A percentile compares a stretch with the other conserved stretches of the same genome.
phyloP scores from a whole-genome alignment of 73 alveolate species.

The Tetrahymena malaccensis region DNA sequence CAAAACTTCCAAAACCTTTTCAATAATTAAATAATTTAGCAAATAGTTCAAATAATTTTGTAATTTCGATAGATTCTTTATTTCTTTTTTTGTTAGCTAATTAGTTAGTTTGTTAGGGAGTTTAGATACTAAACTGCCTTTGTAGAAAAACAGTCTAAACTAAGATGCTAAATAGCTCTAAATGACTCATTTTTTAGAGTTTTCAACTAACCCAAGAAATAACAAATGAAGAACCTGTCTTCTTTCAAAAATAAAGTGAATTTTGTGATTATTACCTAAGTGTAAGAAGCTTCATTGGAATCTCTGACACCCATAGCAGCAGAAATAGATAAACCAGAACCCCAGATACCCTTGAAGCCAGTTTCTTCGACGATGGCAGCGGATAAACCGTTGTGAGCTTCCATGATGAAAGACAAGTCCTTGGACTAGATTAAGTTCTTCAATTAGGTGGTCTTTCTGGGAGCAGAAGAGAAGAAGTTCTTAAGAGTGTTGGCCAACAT shows the following conservation, averaged over 20 bases:
- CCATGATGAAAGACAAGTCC: constrained; percentile 54
- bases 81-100: constrained; percentile 10
- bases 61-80: constrained; percentile 33
- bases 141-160: neutral
- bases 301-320: constrained; percentile 56
- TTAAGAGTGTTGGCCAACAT: neutral
- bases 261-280: constrained; percentile 26
- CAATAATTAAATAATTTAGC: neutral
- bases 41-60: neutral
- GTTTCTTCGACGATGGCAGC: constrained; percentile 71
- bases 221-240: constrained; percentile 43
- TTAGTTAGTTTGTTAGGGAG: neutral
- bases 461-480: constrained; percentile 10
- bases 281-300: constrained; percentile 60
- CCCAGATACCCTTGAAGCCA: constrained; percentile 60
- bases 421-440: constrained; percentile 15
- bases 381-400: constrained; percentile 74
- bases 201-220: neutral
- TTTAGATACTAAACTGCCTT: neutral
- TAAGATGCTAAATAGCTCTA: neutral
- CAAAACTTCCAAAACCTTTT: constrained; percentile 42
- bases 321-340: constrained; percentile 47
- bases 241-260: constrained; percentile 20
- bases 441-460: constrained; percentile 44
- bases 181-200: neutral